Evolutionary conservation across 2,329 filamentous ascomycete genomes (phyloP).

Genomic region (Coleophoma crateriformis): DNA sequence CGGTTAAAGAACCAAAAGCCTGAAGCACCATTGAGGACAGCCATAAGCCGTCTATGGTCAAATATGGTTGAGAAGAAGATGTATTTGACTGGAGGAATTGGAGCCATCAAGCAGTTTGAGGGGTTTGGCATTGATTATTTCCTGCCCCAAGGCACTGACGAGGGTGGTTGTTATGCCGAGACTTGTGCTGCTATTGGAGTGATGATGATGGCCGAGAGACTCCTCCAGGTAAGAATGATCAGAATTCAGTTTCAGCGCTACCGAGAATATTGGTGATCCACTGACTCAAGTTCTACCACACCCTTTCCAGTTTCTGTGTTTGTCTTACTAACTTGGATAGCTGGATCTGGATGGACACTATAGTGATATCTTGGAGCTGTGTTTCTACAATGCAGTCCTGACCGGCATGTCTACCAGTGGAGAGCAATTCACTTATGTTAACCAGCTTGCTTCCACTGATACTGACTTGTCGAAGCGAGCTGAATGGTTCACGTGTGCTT

Average conservation of each 20-base stretch:
- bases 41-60: slow-evolving; percentile 46
- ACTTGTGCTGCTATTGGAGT: slow-evolving; percentile 56
- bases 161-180: slow-evolving; percentile 57
- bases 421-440: slow-evolving; percentile 54
- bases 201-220: slow-evolving; percentile 53
- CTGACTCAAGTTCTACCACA: too few species aligned
- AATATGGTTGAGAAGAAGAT: slow-evolving; percentile 58
- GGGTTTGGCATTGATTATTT: slow-evolving; percentile 56
- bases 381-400: slow-evolving; percentile 55
- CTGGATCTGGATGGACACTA: slow-evolving; percentile 46
- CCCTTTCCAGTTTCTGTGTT: too few species aligned
- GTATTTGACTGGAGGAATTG: slow-evolving; percentile 58
- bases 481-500: slow-evolving; percentile 55
- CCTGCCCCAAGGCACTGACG: slow-evolving; percentile 51
- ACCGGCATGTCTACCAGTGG: slow-evolving; percentile 51
- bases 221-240: slow-evolving; percentile 36
- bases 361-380: slow-evolving; percentile 54
- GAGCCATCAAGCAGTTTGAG: slow-evolving; percentile 51
- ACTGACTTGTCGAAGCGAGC: slow-evolving; percentile 41
- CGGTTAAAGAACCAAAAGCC: slow-evolving; percentile 25
- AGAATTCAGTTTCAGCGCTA: too few species aligned
- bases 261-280: too few species aligned
- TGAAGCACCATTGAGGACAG: slow-evolving; percentile 6
- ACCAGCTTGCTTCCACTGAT: slow-evolving; percentile 51
- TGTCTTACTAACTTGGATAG: slow-evolving; percentile 11